A percentile compares a stretch with the other conserved stretches of the same genome.
Conservation (phyloP, 177 flowering plant genomes). For the Vitis hybrid region DNA sequence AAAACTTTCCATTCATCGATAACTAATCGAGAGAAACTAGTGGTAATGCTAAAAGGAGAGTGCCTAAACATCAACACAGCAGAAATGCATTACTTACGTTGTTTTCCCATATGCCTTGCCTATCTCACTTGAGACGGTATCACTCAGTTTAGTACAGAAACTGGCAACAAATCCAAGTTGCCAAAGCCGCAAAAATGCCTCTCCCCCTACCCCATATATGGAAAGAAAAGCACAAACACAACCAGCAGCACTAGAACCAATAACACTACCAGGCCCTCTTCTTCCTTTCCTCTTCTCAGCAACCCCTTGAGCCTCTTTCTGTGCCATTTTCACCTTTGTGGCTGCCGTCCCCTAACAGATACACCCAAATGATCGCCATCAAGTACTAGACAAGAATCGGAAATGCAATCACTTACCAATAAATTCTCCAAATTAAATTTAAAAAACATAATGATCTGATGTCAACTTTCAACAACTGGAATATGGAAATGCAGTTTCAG, state of each 20-base stretch:
- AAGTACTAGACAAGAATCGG: constrained; percentile 1
- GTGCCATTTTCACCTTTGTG: constrained; percentile 91
- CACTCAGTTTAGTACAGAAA: constrained; percentile 96
- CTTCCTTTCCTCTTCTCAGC: constrained; percentile 96
- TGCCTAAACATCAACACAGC: constrained; percentile 3
- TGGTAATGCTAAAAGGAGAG: neutral
- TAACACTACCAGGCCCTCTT: constrained; percentile 96
- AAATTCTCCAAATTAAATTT: too few relatives aligned
- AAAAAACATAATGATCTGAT: too few relatives aligned
- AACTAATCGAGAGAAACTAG: neutral
- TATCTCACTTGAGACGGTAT: constrained; percentile 96
- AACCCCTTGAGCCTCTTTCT: constrained; percentile 93
- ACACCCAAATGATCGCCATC: constrained; percentile 4
- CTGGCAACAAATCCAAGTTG: constrained; percentile 92
- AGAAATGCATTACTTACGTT: constrained; percentile 42
- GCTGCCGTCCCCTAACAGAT: constrained; percentile 78
- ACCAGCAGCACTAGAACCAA: constrained; percentile 99
- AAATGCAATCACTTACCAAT: neutral
- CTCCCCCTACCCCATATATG: constrained; percentile 70
- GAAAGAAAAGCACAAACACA: constrained; percentile 87
- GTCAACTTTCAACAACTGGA: too few relatives aligned
- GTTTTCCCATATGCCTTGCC: constrained; percentile 98
- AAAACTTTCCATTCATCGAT: neutral
- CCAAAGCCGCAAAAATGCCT: constrained; percentile 55
- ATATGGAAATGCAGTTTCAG: too few relatives aligned